These are phyloP conservation scores for Backusella circina DNA, from an alignment of 192 early-diverging fungal species.

Conservation along the genomic window DNA sequence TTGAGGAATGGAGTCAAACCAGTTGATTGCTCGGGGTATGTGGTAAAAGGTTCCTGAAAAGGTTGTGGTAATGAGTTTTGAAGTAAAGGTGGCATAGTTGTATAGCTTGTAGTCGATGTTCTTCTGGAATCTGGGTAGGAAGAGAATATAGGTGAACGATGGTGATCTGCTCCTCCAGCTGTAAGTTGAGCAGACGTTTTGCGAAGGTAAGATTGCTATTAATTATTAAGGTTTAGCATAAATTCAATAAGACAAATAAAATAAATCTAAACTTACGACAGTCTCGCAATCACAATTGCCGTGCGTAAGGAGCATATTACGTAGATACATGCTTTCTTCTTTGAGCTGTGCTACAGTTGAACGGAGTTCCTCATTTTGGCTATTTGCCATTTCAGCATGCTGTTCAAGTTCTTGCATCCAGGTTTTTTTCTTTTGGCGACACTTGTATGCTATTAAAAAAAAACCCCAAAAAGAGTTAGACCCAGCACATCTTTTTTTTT, in stretches of 20 bases:
- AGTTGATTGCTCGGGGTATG: constrained; percentile 1
- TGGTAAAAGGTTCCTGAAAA: background rate
- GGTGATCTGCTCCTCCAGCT: background rate
- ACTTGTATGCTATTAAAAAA: constrained; percentile 28
- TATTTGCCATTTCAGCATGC: constrained; percentile 17
- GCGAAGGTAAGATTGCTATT: constrained; percentile 15
- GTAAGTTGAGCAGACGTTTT: constrained; percentile 13
- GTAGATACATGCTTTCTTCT: constrained; percentile 31
- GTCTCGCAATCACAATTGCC: constrained; percentile 27
- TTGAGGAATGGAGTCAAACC: constrained; percentile 14
- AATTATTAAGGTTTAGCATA: background rate
- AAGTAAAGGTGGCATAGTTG: background rate
- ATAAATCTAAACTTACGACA: constrained; percentile 7
- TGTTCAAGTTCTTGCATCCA: constrained; percentile 35
- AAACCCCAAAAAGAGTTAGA: background rate
- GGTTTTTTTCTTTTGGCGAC: constrained; percentile 36
- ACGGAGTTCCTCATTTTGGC: constrained; percentile 28
- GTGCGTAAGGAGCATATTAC: constrained; percentile 30
- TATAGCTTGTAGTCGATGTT: background rate
- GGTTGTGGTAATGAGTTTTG: background rate
- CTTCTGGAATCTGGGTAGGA: background rate
- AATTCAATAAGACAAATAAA: background rate
- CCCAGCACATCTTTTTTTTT: too few relatives aligned
- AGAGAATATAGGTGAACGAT: background rate
- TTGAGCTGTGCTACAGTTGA: constrained; percentile 16